Percentiles rank a stretch among this genome's conserved stretches.
Evolutionary conservation across 192 early-diverging fungal species (phyloP).

Genomic region (Gigaspora rosea): DNA sequence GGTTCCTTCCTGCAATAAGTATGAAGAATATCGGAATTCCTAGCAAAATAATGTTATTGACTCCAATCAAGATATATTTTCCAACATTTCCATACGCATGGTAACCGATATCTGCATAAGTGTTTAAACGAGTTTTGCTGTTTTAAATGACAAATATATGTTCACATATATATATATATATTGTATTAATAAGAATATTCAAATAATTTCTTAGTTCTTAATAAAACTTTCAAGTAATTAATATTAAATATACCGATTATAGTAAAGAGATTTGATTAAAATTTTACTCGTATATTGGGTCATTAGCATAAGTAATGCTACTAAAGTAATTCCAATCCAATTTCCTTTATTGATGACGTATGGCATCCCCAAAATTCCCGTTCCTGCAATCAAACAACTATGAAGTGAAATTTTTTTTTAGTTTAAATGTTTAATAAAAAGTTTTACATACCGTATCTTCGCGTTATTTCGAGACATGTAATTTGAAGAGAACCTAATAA

Average conservation of each 20-base stretch:
- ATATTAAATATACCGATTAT: conserved; percentile 40
- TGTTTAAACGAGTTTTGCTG: conserved; percentile 55
- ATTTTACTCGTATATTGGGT: conserved; percentile 72
- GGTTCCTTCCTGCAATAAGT: conserved; percentile 73
- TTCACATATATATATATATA: background rate
- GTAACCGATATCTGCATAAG: conserved; percentile 69
- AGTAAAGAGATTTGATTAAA: conserved; percentile 76
- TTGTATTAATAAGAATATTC: background rate
- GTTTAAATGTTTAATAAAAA: background rate
- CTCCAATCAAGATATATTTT: conserved; percentile 55
- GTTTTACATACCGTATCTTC: background rate
- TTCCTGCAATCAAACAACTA: conserved; percentile 51
- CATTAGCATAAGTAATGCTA: conserved; percentile 69
- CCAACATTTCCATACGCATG: conserved; percentile 73
- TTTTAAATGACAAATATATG: background rate
- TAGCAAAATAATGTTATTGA: conserved; percentile 66
- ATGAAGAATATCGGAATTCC: conserved; percentile 75
- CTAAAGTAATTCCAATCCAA: conserved; percentile 71
- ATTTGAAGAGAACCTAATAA: no score
- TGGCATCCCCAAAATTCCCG: conserved; percentile 81
- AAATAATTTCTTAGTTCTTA: background rate
- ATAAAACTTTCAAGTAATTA: background rate
- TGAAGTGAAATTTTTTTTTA: background rate
- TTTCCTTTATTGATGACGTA: conserved; percentile 75
- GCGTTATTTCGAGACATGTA: no score